Conservation (phyloP, 768 basidiomycete genomes). For the Russula sp. region DNA sequence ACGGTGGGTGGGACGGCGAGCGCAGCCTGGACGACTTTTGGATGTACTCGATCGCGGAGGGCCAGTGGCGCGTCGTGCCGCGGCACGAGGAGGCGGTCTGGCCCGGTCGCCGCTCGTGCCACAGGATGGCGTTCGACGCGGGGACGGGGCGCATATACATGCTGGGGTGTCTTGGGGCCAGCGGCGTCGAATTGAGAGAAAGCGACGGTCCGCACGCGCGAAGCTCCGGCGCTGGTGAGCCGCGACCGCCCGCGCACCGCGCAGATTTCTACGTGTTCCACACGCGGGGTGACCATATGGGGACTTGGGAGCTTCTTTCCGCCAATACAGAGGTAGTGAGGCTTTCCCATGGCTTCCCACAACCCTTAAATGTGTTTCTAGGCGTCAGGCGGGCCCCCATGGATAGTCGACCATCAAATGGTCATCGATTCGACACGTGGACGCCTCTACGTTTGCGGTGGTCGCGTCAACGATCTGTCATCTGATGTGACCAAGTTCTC, state of each 20-base stretch:
- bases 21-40: constrained; percentile 75
- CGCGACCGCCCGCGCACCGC: constrained; percentile 30
- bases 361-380: constrained; percentile 26
- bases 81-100: constrained; percentile 52
- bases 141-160: constrained; percentile 66
- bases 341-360: neutral
- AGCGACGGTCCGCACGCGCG: constrained; percentile 2
- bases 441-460: constrained; percentile 71
- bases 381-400: constrained; percentile 62
- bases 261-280: constrained; percentile 78
- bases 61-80: constrained; percentile 58
- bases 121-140: constrained; percentile 78
- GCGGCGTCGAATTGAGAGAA: constrained; percentile 31
- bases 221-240: constrained; percentile 1
- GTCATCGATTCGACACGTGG: constrained; percentile 66
- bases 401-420: constrained; percentile 81
- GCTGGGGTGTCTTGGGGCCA: constrained; percentile 61
- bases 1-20: constrained; percentile 75
- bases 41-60: constrained; percentile 55
- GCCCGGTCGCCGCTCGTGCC: constrained; percentile 67
- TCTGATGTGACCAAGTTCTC: constrained; percentile 57
- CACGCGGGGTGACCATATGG: constrained; percentile 52
- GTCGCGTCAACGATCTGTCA: constrained; percentile 62
- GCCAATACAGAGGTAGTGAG: constrained; percentile 57
- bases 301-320: constrained; percentile 68